These are phyloP conservation scores for Salvia sclarea DNA, from an alignment of 305 asterid species.

Conservation along the genomic window DNA sequence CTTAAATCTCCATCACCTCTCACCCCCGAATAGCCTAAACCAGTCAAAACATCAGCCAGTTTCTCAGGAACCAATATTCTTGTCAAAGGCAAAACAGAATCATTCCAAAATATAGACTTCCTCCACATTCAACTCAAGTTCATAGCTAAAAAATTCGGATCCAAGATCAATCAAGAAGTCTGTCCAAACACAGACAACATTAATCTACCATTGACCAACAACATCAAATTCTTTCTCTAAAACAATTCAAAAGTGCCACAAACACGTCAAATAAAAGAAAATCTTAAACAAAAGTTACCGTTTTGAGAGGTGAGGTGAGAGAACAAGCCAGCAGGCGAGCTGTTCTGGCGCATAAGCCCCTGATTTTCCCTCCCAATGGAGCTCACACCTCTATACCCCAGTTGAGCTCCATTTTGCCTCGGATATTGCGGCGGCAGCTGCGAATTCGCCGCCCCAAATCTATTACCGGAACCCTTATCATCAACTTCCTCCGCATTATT, in stretches of 20 bases:
- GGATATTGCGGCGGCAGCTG: constrained; percentile 80
- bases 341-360: constrained; percentile 61
- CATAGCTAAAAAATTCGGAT: background rate
- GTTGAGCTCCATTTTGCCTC: constrained; percentile 38
- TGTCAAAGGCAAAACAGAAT: background rate
- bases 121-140: background rate
- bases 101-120: background rate
- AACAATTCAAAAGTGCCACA: no score
- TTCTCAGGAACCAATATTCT: no score
- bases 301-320: constrained; percentile 51
- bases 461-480: constrained; percentile 22
- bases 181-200: constrained; percentile 16
- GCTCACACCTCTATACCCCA: constrained; percentile 40
- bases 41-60: no score
- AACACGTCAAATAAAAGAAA: background rate
- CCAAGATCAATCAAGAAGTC: constrained; percentile 12
- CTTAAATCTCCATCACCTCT: constrained; percentile 41
- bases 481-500: constrained; percentile 17
- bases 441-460: constrained; percentile 39
- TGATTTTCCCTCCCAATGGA: constrained; percentile 43
- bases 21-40: constrained; percentile 48
- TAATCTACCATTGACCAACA: constrained; percentile 5
- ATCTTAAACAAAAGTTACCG: constrained; percentile 39
- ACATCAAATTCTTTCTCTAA: constrained; percentile 3
- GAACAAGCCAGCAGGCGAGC: constrained; percentile 75